Conservation (phyloP, 2,329 filamentous ascomycete genomes). For the Penicillium sclerotiorum region DNA sequence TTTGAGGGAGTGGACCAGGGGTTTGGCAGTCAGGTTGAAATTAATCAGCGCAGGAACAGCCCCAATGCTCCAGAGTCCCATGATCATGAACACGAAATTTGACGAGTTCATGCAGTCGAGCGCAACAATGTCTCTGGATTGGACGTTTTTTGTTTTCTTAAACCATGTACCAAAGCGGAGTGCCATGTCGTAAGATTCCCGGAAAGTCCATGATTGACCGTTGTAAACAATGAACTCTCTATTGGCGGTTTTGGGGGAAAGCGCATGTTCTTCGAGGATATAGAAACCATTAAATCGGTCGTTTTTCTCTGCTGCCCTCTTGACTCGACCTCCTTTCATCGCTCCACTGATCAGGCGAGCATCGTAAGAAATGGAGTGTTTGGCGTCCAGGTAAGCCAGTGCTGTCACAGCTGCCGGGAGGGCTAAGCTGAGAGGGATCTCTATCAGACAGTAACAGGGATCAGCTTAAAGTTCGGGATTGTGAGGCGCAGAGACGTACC, state of each 20-base stretch:
- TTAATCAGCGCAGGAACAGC: conserved; percentile 86
- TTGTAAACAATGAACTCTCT: conserved; percentile 68
- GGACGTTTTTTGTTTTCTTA: conserved; percentile 63
- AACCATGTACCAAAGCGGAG: conserved; percentile 78
- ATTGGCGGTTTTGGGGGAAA: conserved; percentile 53
- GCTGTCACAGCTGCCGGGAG: conserved; percentile 66
- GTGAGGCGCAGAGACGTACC: neutral
- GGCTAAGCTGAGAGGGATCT: conserved; percentile 46
- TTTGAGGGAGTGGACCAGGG: conserved; percentile 73
- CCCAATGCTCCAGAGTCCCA: conserved; percentile 81
- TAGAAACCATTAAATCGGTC: conserved; percentile 76
- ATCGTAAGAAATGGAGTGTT: conserved; percentile 69
- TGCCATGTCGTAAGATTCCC: conserved; percentile 70
- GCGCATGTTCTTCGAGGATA: conserved; percentile 68
- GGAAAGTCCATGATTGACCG: conserved; percentile 70
- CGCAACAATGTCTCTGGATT: conserved; percentile 74
- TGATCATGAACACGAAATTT: conserved; percentile 72
- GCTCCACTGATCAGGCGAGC: conserved; percentile 59
- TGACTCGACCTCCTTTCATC: conserved; percentile 49
- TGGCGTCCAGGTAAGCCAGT: conserved; percentile 78
- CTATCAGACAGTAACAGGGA: conserved; percentile 16
- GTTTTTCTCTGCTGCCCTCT: conserved; percentile 53
- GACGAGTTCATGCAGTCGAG: conserved; percentile 81
- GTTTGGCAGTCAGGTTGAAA: conserved; percentile 74
- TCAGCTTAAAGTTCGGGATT: neutral